Evolutionary conservation across 2,329 filamentous ascomycete genomes (phyloP), one percentile per base, ranked within the genome.

Genomic region (Simplicillium aogashimaense): DNA sequence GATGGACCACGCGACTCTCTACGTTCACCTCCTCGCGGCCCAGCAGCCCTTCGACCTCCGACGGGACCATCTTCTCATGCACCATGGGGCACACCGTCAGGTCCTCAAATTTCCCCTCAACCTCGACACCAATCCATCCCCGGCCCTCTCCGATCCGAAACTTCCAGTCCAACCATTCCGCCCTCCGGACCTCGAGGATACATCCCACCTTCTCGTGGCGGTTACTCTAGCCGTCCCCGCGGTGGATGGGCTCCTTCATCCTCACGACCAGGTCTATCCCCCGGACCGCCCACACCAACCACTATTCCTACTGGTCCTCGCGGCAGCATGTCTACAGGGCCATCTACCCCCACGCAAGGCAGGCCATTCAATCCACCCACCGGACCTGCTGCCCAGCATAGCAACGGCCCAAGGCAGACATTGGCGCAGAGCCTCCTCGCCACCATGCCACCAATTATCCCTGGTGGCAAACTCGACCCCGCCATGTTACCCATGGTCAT

Each of bases 361-460:
- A 55, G 61, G 13, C 65, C 71, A 0, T 77, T 78, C 53, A 76
- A 77, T 47, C 73, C 73, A 3, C 74, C 72, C 3, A 76, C 74
- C 2, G 74, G 74, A 3, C 74, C 73, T n/a, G 59, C 62, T 14
- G 53, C 58, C n/a, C 59, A 62, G 45, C 60, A 63, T 43, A 50
- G 55, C 35, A 50, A 53, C 42, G 53, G 50, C 41, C 52, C 58
- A 35, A 60, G 66, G 17, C 67, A 64, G 40, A 68, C 66, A 16
- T 57, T 78, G 9, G 71, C 69, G 2, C 72, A 78, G 47, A 69
- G 61, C 49, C 59, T 76, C 14, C 57, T 78, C 2, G 56, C 68
- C 14, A 67, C 65, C 3, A 59, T 78, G 52, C 68, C 74, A 1
- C 64, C 66, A 13, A 54, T 75, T 37, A 53, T 78, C 12, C 67